phyloP scores from a whole-genome alignment of 208 protist species.

The Leishmania tropica region DNA sequence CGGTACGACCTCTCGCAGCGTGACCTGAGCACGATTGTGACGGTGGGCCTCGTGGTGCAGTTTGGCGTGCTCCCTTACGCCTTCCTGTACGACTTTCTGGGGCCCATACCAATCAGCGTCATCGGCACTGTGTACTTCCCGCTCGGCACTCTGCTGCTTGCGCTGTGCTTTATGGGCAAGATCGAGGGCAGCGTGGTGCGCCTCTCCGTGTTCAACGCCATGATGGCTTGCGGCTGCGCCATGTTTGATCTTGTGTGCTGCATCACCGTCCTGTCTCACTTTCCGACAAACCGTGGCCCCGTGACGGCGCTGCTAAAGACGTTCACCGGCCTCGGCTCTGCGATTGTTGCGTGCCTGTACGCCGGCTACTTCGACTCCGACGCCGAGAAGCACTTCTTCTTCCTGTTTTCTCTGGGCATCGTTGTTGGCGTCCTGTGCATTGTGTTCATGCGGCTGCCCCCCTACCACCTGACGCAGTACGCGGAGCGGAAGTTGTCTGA shows the following conservation, averaged over 20 bases:
- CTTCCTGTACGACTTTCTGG: slow-evolving; percentile 63
- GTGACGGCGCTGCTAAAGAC: slow-evolving; percentile 59
- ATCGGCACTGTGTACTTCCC: slow-evolving; percentile 28
- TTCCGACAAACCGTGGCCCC: slow-evolving; percentile 60
- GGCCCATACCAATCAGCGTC: slow-evolving; percentile 39
- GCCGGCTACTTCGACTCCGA: slow-evolving; percentile 53
- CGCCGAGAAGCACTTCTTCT: slow-evolving; percentile 51
- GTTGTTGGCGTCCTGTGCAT: slow-evolving; percentile 31
- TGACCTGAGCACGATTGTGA: slow-evolving; percentile 61
- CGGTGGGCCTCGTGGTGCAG: slow-evolving; percentile 43
- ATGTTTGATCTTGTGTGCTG: slow-evolving; percentile 42
- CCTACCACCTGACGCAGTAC: slow-evolving; percentile 59
- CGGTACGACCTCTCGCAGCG: slow-evolving; percentile 37
- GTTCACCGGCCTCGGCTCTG: slow-evolving; percentile 61
- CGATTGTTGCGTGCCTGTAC: slow-evolving; percentile 51
- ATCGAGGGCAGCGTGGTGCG: slow-evolving; percentile 36
- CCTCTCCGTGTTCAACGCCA: slow-evolving; percentile 53
- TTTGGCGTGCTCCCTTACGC: slow-evolving; percentile 53
- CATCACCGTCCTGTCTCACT: slow-evolving; percentile 44
- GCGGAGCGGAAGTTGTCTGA: slow-evolving; percentile 34
- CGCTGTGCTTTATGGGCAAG: slow-evolving; percentile 48
- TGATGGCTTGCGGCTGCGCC: slow-evolving; percentile 43
- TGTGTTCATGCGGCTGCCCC: slow-evolving; percentile 48
- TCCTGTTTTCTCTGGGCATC: slow-evolving; percentile 40
- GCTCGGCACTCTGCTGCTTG: slow-evolving; percentile 50